Conservation (phyloP, 192 early-diverging fungal genomes). For the Coemansia sp. region DNA sequence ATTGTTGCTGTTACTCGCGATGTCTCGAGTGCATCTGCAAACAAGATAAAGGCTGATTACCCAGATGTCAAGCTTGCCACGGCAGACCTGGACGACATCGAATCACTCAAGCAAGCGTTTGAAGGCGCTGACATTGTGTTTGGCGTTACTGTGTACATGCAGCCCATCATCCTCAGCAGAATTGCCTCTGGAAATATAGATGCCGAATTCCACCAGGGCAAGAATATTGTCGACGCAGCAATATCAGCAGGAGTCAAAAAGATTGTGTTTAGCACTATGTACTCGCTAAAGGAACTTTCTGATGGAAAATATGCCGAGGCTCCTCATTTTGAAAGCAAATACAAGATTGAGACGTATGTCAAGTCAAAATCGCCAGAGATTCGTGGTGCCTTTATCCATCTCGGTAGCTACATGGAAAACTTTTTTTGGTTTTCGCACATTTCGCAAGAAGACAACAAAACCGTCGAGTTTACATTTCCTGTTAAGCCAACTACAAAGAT, state of each 20-base stretch:
- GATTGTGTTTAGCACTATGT: conserved; percentile 28
- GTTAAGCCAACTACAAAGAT: conserved; percentile 22
- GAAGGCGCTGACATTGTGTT: conserved; percentile 24
- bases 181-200: conserved; percentile 14
- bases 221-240: conserved; percentile 36
- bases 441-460: conserved; percentile 24
- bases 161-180: conserved; percentile 6
- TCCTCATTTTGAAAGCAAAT: conserved; percentile 29
- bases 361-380: conserved; percentile 17
- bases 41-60: conserved; percentile 10
- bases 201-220: conserved; percentile 36
- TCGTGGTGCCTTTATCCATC: conserved; percentile 17
- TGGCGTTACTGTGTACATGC: conserved; percentile 31
- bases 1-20: conserved; percentile 25
- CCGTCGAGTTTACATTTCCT: conserved; percentile 27
- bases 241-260: conserved; percentile 16
- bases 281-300: conserved; percentile 26
- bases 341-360: conserved; percentile 30
- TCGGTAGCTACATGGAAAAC: conserved; percentile 38
- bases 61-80: conserved; percentile 21
- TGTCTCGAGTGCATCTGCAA: conserved; percentile 2
- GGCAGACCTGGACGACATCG: conserved; percentile 24
- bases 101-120: conserved; percentile 21
- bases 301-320: conserved; percentile 25
- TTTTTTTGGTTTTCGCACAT: conserved; percentile 23